Conservation (phyloP, 2,329 filamentous ascomycete genomes). For the Xylaria multiplex region DNA sequence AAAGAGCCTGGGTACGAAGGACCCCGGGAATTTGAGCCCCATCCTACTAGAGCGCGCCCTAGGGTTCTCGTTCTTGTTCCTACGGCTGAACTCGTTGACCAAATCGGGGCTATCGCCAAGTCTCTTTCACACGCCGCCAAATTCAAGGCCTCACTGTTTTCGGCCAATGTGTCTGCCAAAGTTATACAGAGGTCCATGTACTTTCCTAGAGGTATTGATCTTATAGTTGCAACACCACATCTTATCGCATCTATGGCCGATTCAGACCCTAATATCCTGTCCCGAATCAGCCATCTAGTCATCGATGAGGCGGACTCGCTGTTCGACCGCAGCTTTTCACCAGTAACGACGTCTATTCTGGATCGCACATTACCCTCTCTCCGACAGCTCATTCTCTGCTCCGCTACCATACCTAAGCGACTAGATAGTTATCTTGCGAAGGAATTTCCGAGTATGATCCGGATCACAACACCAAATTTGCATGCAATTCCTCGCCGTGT, state of each 20-base stretch:
- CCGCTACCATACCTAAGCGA: slow-evolving; percentile 91
- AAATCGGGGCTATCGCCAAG: slow-evolving; percentile 85
- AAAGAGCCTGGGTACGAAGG: slow-evolving; percentile 63
- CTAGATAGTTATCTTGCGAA: slow-evolving; percentile 86
- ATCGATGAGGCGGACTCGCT: slow-evolving; percentile 97
- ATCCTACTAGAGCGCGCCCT: slow-evolving; percentile 81
- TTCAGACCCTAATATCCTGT: slow-evolving; percentile 89
- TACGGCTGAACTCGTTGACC: slow-evolving; percentile 88
- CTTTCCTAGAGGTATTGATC: slow-evolving; percentile 80
- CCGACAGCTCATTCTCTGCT: slow-evolving; percentile 89
- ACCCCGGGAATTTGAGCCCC: slow-evolving; percentile 74
- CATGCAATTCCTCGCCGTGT: slow-evolving; percentile 96
- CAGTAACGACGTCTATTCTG: slow-evolving; percentile 83
- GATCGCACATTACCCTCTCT: slow-evolving; percentile 83
- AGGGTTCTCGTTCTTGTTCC: slow-evolving; percentile 88
- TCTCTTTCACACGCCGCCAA: slow-evolving; percentile 85
- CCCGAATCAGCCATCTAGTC: slow-evolving; percentile 87
- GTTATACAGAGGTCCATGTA: slow-evolving; percentile 89
- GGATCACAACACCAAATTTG: slow-evolving; percentile 93
- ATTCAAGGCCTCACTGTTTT: slow-evolving; percentile 85
- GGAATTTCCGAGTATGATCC: slow-evolving; percentile 82
- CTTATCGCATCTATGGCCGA: slow-evolving; percentile 88
- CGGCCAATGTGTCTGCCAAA: slow-evolving; percentile 77
- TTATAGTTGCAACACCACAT: slow-evolving; percentile 89
- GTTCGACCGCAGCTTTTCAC: slow-evolving; percentile 90